These are phyloP conservation scores for Haberlea rhodopensis DNA, from an alignment of 257 asterid genomes.

Conservation along the genomic window DNA sequence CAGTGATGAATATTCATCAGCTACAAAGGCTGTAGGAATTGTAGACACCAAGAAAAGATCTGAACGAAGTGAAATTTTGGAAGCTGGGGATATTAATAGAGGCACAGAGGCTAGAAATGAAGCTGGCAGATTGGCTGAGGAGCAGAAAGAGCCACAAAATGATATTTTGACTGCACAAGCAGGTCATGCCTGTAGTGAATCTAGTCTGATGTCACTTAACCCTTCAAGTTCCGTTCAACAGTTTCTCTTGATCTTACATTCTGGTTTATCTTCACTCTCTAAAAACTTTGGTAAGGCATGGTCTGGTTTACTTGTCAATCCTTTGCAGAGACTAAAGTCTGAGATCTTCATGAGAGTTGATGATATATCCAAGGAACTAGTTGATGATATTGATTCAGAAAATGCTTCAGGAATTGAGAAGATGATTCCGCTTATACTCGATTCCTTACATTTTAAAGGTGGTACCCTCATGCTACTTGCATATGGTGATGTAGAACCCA, in stretches of 20 bases:
- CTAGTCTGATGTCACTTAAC: conserved; percentile 32
- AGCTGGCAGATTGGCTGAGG: conserved; percentile 35
- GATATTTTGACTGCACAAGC: conserved; percentile 38
- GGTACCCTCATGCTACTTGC: conserved; percentile 92
- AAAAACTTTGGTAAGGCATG: conserved; percentile 43
- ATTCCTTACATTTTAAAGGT: conserved; percentile 77
- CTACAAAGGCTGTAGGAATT: conserved; percentile 20
- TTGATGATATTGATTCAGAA: conserved; percentile 56
- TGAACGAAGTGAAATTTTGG: conserved; percentile 31
- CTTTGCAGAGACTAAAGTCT: conserved; percentile 60
- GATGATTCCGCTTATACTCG: conserved; percentile 69
- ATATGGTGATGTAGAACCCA: conserved; percentile 91
- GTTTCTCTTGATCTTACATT: conserved; percentile 31
- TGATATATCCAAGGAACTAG: conserved; percentile 66
- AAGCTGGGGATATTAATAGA: conserved; percentile 30
- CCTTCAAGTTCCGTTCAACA: conserved; percentile 35
- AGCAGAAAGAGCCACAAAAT: conserved; percentile 36
- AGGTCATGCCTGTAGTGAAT: conserved; percentile 31
- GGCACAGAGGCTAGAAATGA: conserved; percentile 34
- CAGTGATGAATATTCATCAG: conserved; percentile 36
- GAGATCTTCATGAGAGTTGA: conserved; percentile 58
- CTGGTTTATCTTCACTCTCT: conserved; percentile 38
- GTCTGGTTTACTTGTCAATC: conserved; percentile 48
- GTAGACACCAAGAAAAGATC: conserved; percentile 23
- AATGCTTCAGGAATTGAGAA: conserved; percentile 48